Base-by-base conservation (phyloP, 768 basidiomycete genomes). In the Xerocomus brunneocitrinus region DNA sequence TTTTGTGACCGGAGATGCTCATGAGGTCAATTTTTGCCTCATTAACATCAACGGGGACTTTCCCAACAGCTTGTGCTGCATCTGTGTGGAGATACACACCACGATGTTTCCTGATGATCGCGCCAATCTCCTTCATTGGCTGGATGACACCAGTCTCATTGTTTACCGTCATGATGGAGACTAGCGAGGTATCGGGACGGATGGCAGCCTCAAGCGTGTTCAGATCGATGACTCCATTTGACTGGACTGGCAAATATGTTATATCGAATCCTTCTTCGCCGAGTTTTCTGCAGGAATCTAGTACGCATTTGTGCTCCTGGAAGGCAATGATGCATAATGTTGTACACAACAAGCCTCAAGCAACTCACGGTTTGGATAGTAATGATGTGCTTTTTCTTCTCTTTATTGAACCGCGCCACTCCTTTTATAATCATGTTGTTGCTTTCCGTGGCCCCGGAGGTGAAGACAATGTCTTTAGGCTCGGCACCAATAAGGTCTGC, bases 81-180 rank as follows among this genome's bases (percentile, higher is more conserved):
- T 99, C 97, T 19, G 97, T 95, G 73, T 99, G 97, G 78, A 99
- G 86, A 71, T 91, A 88, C 16, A 95, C 80, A 13, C 93, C 92
- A 55, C 89, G 86, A 66, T 95, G 86, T 71, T 91, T 89, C 65
- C 87, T 86, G 31, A 89, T 67, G 34, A 95, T 79, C 3, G 83
- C 81, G 30, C 95, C 95, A 52, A 99, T 99, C 68, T 98, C 93
- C 67, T 91, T 88, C 58, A 98, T 78, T 2, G 97, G 97, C 66
- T 98, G 97, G 51, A 99, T 97, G 58, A 98, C 95, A 24, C 97
- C 97, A 4, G 94, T 98, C 74, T 99, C 97, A 71, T 99, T 99
- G 76, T 99, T 99, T 54, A 99, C 97, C 16, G 90, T 82, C 97
- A 99, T 99, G 67, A 99, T 86, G 12, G 94, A 95, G 42, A 99